A percentile compares a stretch with the other conserved stretches of the same genome.
phyloP scores from a whole-genome alignment of 345 rosid genomes.

The Bruguiera gymnorhiza region DNA sequence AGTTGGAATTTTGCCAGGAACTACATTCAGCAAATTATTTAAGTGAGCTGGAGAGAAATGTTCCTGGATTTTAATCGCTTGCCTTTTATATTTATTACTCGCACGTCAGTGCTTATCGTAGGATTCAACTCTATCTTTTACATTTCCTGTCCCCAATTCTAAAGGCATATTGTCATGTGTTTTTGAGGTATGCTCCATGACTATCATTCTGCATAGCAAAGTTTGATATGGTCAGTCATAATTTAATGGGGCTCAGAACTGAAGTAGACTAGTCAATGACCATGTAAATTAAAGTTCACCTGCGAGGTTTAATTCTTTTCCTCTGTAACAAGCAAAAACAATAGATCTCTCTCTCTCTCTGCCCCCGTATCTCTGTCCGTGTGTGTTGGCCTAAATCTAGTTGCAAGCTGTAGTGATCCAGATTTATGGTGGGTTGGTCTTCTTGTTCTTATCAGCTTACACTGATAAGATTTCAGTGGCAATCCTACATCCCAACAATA shows the following conservation, averaged over 20 bases:
- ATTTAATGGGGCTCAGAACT: not conserved
- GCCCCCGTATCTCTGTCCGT: too few species aligned
- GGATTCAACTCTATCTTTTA: not conserved
- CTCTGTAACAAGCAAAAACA: too few species aligned
- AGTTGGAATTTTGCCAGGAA: not conserved
- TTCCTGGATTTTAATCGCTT: not conserved
- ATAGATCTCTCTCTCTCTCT: too few species aligned
- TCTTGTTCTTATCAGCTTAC: too few species aligned
- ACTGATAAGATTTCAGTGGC: too few species aligned
- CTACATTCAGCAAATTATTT: too few species aligned
- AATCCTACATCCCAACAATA: too few species aligned
- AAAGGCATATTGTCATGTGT: constrained; percentile 6
- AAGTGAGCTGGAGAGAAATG: not conserved
- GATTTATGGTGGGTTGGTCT: too few species aligned
- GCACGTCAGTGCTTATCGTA: constrained; percentile 3
- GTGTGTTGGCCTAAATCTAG: too few species aligned
- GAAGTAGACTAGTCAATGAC: not conserved
- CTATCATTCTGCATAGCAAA: not conserved
- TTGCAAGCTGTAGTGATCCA: too few species aligned
- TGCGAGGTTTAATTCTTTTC: not conserved
- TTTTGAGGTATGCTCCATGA: not conserved
- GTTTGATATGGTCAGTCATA: not conserved
- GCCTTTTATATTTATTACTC: not conserved
- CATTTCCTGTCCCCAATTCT: constrained; percentile 1
- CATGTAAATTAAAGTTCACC: not conserved